Conservation (phyloP, 2,329 filamentous ascomycete genomes). For the Helicocarpus griseus region DNA sequence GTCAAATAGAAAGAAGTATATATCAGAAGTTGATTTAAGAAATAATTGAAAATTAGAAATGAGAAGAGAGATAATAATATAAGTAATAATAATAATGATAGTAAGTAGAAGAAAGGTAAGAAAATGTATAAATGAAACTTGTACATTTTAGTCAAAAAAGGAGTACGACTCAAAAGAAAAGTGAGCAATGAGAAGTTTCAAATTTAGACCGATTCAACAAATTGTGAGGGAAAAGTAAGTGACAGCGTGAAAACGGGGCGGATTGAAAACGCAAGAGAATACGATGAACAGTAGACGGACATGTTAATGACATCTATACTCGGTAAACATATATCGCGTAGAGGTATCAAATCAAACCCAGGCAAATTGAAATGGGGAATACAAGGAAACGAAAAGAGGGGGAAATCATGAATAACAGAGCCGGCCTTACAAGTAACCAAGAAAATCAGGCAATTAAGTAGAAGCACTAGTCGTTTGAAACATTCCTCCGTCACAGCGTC, state of each 20-base stretch:
- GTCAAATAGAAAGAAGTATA: too few species aligned
- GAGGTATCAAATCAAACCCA: background rate
- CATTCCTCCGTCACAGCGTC: background rate
- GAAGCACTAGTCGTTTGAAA: too few species aligned
- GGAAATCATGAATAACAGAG: too few species aligned
- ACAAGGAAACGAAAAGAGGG: background rate
- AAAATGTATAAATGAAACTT: background rate
- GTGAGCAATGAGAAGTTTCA: background rate
- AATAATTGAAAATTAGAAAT: background rate
- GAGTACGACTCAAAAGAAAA: background rate
- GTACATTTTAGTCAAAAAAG: too few species aligned
- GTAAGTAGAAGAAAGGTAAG: background rate
- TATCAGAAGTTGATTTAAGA: too few species aligned
- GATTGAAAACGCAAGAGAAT: constrained; percentile 1
- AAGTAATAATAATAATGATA: background rate
- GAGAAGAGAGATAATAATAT: background rate
- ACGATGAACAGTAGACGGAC: background rate
- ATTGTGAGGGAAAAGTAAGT: too few species aligned
- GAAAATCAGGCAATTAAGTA: too few species aligned
- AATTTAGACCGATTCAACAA: too few species aligned
- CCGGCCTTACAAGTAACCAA: too few species aligned
- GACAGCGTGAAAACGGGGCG: too few species aligned
- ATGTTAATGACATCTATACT: constrained; percentile 1
- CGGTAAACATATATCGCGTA: constrained; percentile 1
- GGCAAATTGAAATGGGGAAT: background rate